A percentile compares a stretch with the other conserved stretches of the same genome.
Evolutionary conservation across 228 moss, liverwort and hornwort genomes (phyloP).

Genomic region (Sphagnum magellanicum): DNA sequence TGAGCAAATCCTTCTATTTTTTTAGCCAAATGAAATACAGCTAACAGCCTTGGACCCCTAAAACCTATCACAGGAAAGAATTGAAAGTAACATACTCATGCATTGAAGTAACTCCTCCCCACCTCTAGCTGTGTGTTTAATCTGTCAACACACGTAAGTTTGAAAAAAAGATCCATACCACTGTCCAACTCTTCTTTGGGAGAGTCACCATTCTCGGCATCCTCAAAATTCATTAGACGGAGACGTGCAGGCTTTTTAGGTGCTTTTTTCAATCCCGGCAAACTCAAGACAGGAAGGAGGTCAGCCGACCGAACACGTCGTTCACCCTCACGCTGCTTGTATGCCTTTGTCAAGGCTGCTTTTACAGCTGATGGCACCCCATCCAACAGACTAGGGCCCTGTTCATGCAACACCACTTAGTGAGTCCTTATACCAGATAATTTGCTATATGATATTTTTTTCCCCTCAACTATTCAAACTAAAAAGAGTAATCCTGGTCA

Average conservation of each 20-base stretch:
- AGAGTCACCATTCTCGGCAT: constrained; percentile 24
- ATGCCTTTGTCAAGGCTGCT: constrained; percentile 78
- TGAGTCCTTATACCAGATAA: not conserved
- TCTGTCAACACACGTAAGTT: not conserved
- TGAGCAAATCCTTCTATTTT: not conserved
- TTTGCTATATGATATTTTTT: not conserved
- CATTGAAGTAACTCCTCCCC: not conserved
- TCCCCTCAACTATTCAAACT: no score
- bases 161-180: constrained; percentile 17
- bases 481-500: no score
- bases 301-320: constrained; percentile 74
- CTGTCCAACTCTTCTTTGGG: constrained; percentile 32
- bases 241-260: constrained; percentile 68
- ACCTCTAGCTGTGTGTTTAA: not conserved
- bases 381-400: constrained; percentile 77
- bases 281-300: constrained; percentile 54
- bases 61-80: not conserved
- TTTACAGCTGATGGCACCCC: constrained; percentile 86
- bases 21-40: no score
- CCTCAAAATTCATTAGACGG: constrained; percentile 50
- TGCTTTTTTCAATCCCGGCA: constrained; percentile 72
- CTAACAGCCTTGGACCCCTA: no score
- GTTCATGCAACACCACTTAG: not conserved
- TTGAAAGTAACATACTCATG: not conserved
- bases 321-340: constrained; percentile 71